These are phyloP conservation scores for Lactarius psammicola DNA, from an alignment of 768 basidiomycete species.

Conservation along the genomic window DNA sequence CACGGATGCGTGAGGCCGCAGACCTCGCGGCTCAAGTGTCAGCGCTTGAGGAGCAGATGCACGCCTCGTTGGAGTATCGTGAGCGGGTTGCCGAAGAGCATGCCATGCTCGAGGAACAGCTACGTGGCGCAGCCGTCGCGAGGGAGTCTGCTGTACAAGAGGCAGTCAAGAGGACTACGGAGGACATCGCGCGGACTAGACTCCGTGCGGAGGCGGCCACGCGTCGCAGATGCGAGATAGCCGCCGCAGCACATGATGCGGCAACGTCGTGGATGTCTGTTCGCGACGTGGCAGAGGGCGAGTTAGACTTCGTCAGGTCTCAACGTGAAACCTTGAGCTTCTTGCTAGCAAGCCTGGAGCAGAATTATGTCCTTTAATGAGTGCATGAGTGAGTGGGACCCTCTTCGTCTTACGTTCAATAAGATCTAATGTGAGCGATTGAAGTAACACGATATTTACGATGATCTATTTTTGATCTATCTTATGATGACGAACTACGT, in stretches of 20 bases:
- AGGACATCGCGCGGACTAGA: constrained; percentile 41
- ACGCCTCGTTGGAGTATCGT: constrained; percentile 46
- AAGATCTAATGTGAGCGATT: background rate
- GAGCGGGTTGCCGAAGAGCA: constrained; percentile 55
- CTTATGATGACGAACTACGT: constrained; percentile 9
- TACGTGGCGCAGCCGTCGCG: constrained; percentile 45
- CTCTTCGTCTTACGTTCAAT: background rate
- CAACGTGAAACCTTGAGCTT: constrained; percentile 57
- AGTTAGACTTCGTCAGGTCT: constrained; percentile 55
- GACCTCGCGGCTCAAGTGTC: constrained; percentile 62
- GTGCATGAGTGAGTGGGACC: constrained; percentile 11
- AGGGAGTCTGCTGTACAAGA: constrained; percentile 50
- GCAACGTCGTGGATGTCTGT: constrained; percentile 56
- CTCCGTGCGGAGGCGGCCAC: constrained; percentile 41
- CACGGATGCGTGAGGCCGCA: constrained; percentile 56
- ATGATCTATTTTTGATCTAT: constrained; percentile 10
- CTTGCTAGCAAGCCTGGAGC: constrained; percentile 61
- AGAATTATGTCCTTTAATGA: constrained; percentile 31
- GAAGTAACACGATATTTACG: constrained; percentile 20
- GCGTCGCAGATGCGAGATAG: constrained; percentile 42
- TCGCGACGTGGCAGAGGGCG: constrained; percentile 52
- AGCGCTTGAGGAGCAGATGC: constrained; percentile 59
- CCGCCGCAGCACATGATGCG: constrained; percentile 47
- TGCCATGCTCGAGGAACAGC: constrained; percentile 54
- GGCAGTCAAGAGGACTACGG: constrained; percentile 46